A percentile compares a stretch with the other conserved stretches of the same genome.
Conservation (phyloP, 352 stramenopile genomes). For the Globisporangium takayamanum region DNA sequence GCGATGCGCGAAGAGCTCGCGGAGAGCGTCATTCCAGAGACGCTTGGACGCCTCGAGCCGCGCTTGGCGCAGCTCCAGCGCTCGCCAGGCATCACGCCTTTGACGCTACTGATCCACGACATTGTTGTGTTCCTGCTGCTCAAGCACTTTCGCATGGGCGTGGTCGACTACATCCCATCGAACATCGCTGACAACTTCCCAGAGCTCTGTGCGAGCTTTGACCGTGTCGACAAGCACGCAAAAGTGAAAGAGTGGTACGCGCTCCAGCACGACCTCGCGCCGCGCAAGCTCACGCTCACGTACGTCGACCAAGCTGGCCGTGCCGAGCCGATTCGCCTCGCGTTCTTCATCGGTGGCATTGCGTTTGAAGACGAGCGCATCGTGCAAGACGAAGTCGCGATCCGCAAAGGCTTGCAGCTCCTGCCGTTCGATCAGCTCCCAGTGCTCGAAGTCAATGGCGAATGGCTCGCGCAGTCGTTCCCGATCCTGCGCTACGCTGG, state of each 20-base stretch:
- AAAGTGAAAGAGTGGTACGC: conserved; percentile 30
- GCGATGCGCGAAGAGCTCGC: conserved; percentile 28
- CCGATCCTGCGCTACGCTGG: conserved; percentile 60
- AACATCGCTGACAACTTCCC: conserved; percentile 20
- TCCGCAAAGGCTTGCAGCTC: conserved; percentile 15
- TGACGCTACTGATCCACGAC: conserved; percentile 23
- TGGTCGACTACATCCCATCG: conserved; percentile 28
- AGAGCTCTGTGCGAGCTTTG: conserved; percentile 9
- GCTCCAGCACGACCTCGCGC: not conserved
- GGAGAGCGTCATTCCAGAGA: conserved; percentile 19
- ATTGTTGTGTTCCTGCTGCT: conserved; percentile 20
- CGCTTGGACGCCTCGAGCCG: conserved; percentile 20
- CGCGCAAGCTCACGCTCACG: conserved; percentile 36
- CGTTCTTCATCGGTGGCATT: conserved; percentile 35
- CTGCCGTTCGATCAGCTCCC: conserved; percentile 41
- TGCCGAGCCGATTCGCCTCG: conserved; percentile 44
- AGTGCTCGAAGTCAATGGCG: conserved; percentile 33
- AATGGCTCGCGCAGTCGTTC: conserved; percentile 35
- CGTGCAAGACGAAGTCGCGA: conserved; percentile 20
- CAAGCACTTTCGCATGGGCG: conserved; percentile 17
- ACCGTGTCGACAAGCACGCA: conserved; percentile 20
- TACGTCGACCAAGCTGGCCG: conserved; percentile 49
- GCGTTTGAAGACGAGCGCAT: conserved; percentile 53
- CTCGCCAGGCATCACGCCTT: conserved; percentile 15
- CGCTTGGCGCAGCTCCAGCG: conserved; percentile 23